Evolutionary conservation across 2,329 filamentous ascomycete species (phyloP).

Genomic region (Botrytis hyacinthi): DNA sequence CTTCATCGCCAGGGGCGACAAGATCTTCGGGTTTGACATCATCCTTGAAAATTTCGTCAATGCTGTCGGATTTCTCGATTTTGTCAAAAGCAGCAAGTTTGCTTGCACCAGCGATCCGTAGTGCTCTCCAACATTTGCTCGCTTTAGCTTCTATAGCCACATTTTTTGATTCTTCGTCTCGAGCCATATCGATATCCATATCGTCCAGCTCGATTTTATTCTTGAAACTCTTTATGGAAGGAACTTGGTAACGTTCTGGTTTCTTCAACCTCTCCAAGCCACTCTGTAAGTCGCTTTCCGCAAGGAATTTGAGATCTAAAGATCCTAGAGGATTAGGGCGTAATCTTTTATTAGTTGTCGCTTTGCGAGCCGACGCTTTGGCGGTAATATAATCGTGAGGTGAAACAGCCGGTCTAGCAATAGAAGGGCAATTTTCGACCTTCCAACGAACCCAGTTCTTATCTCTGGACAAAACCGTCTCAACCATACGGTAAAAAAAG

Average conservation of each 20-base stretch:
- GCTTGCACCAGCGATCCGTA: conserved; percentile 73
- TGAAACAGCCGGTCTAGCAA: conserved; percentile 71
- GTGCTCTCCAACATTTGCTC: conserved; percentile 86
- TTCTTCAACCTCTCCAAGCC: conserved; percentile 70
- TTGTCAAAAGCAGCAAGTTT: conserved; percentile 80
- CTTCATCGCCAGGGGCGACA: conserved; percentile 38
- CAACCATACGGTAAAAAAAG: conserved; percentile 95
- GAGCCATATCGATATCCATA: conserved; percentile 82
- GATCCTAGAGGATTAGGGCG: conserved; percentile 68
- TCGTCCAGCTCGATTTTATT: conserved; percentile 74
- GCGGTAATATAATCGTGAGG: conserved; percentile 68
- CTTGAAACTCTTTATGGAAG: conserved; percentile 68
- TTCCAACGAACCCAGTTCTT: conserved; percentile 99
- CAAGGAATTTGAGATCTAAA: conserved; percentile 75
- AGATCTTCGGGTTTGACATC: conserved; percentile 40
- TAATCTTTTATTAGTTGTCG: conserved; percentile 69
- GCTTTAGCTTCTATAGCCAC: conserved; percentile 67
- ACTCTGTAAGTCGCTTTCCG: conserved; percentile 58
- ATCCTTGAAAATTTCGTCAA: conserved; percentile 56
- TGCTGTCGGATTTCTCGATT: conserved; percentile 78
- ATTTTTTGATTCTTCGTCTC: conserved; percentile 56
- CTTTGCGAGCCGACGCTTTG: conserved; percentile 61
- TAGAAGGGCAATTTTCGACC: conserved; percentile 85
- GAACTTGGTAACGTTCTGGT: conserved; percentile 61
- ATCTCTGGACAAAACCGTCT: conserved; percentile 90